Percentiles rank a stretch among this genome's conserved stretches.
Evolutionary conservation across 139 green algal genomes (phyloP).

Genomic region (Coccomyxa sp.): DNA sequence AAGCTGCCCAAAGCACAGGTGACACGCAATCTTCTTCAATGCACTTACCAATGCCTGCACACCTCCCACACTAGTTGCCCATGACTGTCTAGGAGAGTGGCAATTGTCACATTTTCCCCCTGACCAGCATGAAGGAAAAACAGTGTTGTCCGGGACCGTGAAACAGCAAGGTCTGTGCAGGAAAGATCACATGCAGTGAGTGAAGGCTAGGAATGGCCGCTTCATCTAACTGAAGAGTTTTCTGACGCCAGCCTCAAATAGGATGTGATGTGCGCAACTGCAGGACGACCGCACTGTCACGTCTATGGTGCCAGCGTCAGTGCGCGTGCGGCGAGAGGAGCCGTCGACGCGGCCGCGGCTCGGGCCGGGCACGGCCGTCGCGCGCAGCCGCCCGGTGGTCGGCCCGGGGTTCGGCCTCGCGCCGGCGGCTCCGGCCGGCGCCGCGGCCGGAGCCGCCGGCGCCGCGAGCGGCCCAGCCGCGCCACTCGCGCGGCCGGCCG

Average conservation of each 20-base stretch:
- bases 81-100: too few relatives aligned
- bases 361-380: not conserved
- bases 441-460: not conserved
- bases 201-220: too few relatives aligned
- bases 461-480: constrained; percentile 2
- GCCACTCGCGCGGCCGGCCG: not conserved
- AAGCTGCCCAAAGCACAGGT: constrained; percentile 60
- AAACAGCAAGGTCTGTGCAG: too few relatives aligned
- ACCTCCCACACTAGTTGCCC: too few relatives aligned
- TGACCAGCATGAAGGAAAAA: not conserved
- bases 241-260: too few relatives aligned
- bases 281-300: constrained; percentile 27
- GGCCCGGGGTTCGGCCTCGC: constrained; percentile 51
- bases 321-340: constrained; percentile 55
- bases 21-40: not conserved
- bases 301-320: constrained; percentile 63
- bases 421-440: constrained; percentile 4
- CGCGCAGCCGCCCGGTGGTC: constrained; percentile 2
- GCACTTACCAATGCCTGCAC: not conserved
- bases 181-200: too few relatives aligned
- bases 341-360: not conserved
- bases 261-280: not conserved
- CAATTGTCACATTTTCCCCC: not conserved
- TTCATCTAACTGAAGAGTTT: too few relatives aligned
- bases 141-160: not conserved